A percentile compares a stretch with the other conserved stretches of the same genome.
Conservation (phyloP, 2,329 filamentous ascomycete species). For the Trichoderma pleuroti region DNA sequence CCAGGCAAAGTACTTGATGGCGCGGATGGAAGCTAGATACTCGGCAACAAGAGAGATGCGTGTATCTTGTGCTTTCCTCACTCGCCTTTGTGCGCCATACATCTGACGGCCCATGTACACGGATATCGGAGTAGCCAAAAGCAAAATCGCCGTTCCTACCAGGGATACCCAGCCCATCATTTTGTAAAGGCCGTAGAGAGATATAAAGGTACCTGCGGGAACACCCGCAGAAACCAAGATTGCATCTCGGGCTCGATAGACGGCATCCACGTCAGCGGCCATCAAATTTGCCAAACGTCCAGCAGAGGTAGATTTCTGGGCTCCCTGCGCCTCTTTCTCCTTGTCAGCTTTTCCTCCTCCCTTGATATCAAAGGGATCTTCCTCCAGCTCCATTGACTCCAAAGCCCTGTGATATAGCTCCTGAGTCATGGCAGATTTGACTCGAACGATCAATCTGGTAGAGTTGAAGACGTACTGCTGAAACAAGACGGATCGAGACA, state of each 20-base stretch:
- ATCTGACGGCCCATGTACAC: slow-evolving; percentile 48
- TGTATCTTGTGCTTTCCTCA: slow-evolving; percentile 53
- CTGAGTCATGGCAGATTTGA: slow-evolving; percentile 55
- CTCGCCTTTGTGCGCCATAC: slow-evolving; percentile 48
- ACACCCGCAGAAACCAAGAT: slow-evolving; percentile 45
- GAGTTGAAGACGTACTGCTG: slow-evolving; percentile 58
- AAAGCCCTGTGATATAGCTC: slow-evolving; percentile 56
- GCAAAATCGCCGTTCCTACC: slow-evolving; percentile 47
- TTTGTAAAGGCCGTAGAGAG: slow-evolving; percentile 50
- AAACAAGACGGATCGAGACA: slow-evolving; percentile 46
- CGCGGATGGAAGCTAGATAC: slow-evolving; percentile 54
- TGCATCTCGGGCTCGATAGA: slow-evolving; percentile 50
- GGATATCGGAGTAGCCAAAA: slow-evolving; percentile 49
- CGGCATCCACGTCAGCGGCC: slow-evolving; percentile 56
- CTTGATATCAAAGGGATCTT: slow-evolving; percentile 45
- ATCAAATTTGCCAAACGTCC: slow-evolving; percentile 55
- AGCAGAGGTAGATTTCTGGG: slow-evolving; percentile 41
- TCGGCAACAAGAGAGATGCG: slow-evolving; percentile 57
- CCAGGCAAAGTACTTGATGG: slow-evolving; percentile 61
- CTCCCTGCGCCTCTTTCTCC: slow-evolving; percentile 28
- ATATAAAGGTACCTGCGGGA: slow-evolving; percentile 45
- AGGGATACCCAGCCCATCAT: slow-evolving; percentile 55
- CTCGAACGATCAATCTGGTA: slow-evolving; percentile 53
- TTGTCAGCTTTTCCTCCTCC: slow-evolving; percentile 17
- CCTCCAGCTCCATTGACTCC: slow-evolving; percentile 54